phyloP scores from a whole-genome alignment of 164 flowering plant genomes.

The Vitis cinerea region DNA sequence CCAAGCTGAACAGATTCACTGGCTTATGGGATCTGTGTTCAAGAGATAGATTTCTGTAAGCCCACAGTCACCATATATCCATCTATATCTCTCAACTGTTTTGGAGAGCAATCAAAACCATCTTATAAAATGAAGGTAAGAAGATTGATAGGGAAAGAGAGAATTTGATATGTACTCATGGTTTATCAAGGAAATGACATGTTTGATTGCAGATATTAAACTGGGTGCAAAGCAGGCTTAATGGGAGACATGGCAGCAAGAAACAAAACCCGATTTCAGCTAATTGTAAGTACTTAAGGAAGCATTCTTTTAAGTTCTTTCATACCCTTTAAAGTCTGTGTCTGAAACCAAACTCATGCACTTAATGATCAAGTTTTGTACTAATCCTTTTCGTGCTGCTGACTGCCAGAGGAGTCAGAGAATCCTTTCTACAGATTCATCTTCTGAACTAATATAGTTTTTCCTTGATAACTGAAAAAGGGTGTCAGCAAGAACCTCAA shows the following conservation, averaged over 20 bases:
- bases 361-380: too few species aligned
- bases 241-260: conserved; percentile 29
- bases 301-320: too few species aligned
- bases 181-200: neutral
- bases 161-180: too few species aligned
- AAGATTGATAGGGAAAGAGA: neutral
- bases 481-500: conserved; percentile 22
- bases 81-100: neutral
- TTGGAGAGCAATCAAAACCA: conserved; percentile 1
- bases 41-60: neutral
- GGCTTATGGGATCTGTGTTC: conserved; percentile 15
- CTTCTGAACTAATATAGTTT: neutral
- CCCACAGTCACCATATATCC: conserved; percentile 4
- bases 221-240: conserved; percentile 67
- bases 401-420: too few species aligned
- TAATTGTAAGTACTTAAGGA: conserved; percentile 20
- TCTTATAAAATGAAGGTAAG: conserved; percentile 26
- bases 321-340: too few species aligned
- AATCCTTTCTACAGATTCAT: too few species aligned
- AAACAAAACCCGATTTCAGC: conserved; percentile 19
- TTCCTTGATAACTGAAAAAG: conserved; percentile 22
- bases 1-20: conserved; percentile 20
- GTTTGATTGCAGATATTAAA: conserved; percentile 44
- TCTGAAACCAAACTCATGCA: too few species aligned
- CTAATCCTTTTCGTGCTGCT: too few species aligned